Evolutionary conservation across 2,329 filamentous ascomycete genomes (phyloP).

Genomic region (Nemania sp.): DNA sequence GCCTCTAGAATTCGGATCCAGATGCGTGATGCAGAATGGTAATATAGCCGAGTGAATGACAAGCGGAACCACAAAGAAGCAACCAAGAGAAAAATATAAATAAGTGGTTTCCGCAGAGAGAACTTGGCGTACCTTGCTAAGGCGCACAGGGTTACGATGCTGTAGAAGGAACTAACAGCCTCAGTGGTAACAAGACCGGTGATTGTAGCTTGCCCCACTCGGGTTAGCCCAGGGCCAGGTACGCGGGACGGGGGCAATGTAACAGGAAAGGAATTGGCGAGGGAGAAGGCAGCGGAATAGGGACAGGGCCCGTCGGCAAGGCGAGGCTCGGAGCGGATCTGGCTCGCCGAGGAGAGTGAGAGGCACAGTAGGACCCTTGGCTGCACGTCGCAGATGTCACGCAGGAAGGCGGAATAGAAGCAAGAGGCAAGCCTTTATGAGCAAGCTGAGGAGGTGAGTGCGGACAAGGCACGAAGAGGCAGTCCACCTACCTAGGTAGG

Average conservation of each 20-base stretch:
- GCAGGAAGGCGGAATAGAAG: neutral
- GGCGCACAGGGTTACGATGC: constrained; percentile 15
- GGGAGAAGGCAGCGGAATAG: constrained; percentile 15
- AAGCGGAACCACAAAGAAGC: neutral
- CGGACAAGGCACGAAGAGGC: neutral
- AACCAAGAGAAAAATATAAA: constrained; percentile 1
- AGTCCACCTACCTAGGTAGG: too few relatives aligned
- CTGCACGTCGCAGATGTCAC: neutral
- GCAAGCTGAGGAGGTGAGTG: neutral
- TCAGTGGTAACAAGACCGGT: constrained; percentile 23
- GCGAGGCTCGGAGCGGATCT: constrained; percentile 8
- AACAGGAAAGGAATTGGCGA: constrained; percentile 9
- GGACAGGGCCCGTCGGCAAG: constrained; percentile 12
- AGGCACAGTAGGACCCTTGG: constrained; percentile 2
- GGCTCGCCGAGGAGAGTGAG: constrained; percentile 1
- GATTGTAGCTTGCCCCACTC: constrained; percentile 32
- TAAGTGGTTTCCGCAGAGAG: neutral
- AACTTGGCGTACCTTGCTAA: constrained; percentile 8
- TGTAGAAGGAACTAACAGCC: constrained; percentile 18
- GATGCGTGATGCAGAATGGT: neutral
- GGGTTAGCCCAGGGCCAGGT: constrained; percentile 29
- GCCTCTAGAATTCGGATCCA: neutral
- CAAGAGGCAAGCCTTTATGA: too few relatives aligned
- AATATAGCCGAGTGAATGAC: neutral
- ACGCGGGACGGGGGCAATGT: constrained; percentile 5